Conservation (phyloP, 495 filamentous ascomycete species). For the Penicillium angulare region DNA sequence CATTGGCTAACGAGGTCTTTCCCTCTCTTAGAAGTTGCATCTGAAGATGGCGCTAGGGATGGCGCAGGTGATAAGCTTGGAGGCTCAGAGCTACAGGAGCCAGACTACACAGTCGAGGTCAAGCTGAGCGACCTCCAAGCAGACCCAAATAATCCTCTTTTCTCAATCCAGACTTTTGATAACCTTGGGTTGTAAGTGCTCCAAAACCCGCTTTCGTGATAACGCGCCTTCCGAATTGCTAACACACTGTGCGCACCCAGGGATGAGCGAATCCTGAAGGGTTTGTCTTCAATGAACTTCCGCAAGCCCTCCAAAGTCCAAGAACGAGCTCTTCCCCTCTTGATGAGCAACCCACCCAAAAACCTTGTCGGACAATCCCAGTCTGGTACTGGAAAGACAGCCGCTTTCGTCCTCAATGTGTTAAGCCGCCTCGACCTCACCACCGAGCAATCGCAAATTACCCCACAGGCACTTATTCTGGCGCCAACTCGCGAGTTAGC, state of each 20-base stretch:
- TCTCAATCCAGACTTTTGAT: slow-evolving; percentile 80
- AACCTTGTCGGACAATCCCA: slow-evolving; percentile 98
- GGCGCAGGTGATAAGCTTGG: slow-evolving; percentile 43
- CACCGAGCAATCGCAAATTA: slow-evolving; percentile 44
- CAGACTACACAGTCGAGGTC: slow-evolving; percentile 79
- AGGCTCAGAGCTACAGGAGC: slow-evolving; percentile 64
- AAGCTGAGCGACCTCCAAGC: slow-evolving; percentile 86
- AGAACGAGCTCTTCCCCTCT: slow-evolving; percentile 84
- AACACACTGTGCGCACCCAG: slow-evolving; percentile 24
- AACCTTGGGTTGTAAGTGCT: slow-evolving; percentile 75
- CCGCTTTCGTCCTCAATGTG: slow-evolving; percentile 90
- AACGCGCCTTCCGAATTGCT: background rate
- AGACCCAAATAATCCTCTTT: slow-evolving; percentile 83
- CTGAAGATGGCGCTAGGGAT: slow-evolving; percentile 37
- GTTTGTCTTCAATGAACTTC: slow-evolving; percentile 80
- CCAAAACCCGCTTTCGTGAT: background rate
- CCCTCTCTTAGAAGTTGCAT: slow-evolving; percentile 14
- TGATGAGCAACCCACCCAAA: slow-evolving; percentile 74
- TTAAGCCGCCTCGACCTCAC: slow-evolving; percentile 76
- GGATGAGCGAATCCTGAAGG: slow-evolving; percentile 53
- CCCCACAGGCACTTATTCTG: slow-evolving; percentile 84
- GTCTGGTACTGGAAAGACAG: slow-evolving; percentile 98
- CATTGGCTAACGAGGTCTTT: background rate
- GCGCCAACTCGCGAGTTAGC: slow-evolving; percentile 94
- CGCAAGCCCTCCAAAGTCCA: slow-evolving; percentile 96